These are phyloP conservation scores for Calvatia gigantea DNA, from an alignment of 768 basidiomycete genomes.

Conservation along the genomic window DNA sequence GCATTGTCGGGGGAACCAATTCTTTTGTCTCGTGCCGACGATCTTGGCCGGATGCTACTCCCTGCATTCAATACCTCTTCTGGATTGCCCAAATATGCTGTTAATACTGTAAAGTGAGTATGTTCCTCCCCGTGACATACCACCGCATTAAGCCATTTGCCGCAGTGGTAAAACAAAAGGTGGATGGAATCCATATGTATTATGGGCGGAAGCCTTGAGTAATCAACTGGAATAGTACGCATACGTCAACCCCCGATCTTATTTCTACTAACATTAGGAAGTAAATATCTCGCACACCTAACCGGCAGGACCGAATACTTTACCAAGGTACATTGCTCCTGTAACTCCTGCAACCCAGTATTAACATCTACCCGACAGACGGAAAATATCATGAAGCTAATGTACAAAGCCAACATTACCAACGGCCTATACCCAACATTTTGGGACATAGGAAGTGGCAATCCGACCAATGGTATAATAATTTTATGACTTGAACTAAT, in stretches of 20 bases:
- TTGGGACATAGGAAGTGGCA: constrained; percentile 46
- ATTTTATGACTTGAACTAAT: background rate
- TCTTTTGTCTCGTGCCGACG: constrained; percentile 64
- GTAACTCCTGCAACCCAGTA: background rate
- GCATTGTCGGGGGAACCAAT: constrained; percentile 64
- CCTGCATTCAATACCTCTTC: constrained; percentile 68
- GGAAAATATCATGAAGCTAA: constrained; percentile 43
- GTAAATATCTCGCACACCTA: constrained; percentile 76
- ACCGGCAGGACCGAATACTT: constrained; percentile 66
- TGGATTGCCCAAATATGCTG: constrained; percentile 66
- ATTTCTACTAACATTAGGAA: constrained; percentile 14
- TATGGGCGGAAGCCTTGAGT: constrained; percentile 43
- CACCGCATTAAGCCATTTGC: background rate
- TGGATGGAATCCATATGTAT: constrained; percentile 27
- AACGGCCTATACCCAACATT: constrained; percentile 53
- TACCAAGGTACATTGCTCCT: constrained; percentile 34
- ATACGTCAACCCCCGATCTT: background rate
- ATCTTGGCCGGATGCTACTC: constrained; percentile 65
- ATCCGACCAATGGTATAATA: constrained; percentile 38
- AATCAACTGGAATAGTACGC: constrained; percentile 64
- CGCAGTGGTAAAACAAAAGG: constrained; percentile 34
- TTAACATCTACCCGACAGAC: constrained; percentile 34
- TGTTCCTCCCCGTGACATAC: background rate
- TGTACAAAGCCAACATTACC: constrained; percentile 39
- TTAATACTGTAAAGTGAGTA: constrained; percentile 58